Evolutionary conservation across 2,329 filamentous ascomycete species (phyloP), one percentile per base, ranked within the genome.

Genomic region (Chaetomium sp.): DNA sequence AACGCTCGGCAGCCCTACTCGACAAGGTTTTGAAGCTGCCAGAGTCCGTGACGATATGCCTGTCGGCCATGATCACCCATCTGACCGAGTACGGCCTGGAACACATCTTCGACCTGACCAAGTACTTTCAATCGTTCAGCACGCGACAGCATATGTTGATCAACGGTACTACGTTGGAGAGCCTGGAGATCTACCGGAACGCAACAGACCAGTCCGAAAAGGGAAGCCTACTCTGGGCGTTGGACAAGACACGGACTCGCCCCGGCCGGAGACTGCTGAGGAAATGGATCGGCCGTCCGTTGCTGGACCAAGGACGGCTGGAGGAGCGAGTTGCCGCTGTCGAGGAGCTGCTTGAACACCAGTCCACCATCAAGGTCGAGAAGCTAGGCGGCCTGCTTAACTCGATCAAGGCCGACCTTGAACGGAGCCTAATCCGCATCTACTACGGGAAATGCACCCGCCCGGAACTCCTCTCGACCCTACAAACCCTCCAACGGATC

Each of bases 361-460:
- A 88, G 56, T 87, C 87, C 50, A 88, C 87, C 0, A 77, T 82
- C 9, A 82, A 85, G 21, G 87, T 93, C 4, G 91, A 96, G 70
- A 89, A 90, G 67, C 78, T 98, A 1, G 90, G 88, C 68, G 83
- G 81, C 23, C 79, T 98, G 10, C 82, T 99, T 1, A 81, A 83
- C 29, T 89, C 84, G 65, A 88, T 90, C 67, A 92, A 85, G 74
- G 87, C 85, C 6, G 95, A 99, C 74, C 85, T 99, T 6, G 95
- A 99, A 77, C 93, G 95, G 70, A 95, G 91, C 67, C 81, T 99
- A 54, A 93, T 98, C 72, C 87, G 95, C 53, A 96, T 99, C 65
- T 99, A 98, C 80, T 99, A 99, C 77, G 93, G 93, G 57, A 97
- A 96, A 79, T 98, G 93, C 76, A 90, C 91, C 0, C 88, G 95